A percentile compares a stretch with the other conserved stretches of the same genome.
phyloP scores from a whole-genome alignment of 768 basidiomycete genomes.

The Pleurotus giganteus region DNA sequence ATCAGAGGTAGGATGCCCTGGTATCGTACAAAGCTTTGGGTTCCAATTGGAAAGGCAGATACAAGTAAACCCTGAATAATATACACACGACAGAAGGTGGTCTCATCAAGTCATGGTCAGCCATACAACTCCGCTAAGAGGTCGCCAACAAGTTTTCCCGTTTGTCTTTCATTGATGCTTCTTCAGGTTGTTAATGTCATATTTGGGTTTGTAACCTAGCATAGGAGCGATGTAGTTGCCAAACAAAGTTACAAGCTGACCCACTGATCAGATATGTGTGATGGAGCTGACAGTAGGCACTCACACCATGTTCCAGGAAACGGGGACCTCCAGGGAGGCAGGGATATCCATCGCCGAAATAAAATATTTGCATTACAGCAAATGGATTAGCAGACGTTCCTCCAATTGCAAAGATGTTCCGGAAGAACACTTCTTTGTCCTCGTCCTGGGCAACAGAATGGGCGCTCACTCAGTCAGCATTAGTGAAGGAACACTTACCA shows the following conservation, averaged over 20 bases:
- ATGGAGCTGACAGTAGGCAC: not conserved
- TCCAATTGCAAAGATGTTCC: constrained; percentile 1
- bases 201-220: not conserved
- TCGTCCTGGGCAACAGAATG: not conserved
- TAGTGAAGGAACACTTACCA: not conserved
- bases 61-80: too few species aligned
- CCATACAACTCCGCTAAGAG: too few species aligned
- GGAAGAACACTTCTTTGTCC: constrained; percentile 5
- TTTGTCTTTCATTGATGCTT: constrained; percentile 4
- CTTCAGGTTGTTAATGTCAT: not conserved
- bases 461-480: not conserved
- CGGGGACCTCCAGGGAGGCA: constrained; percentile 2
- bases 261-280: not conserved
- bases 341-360: constrained; percentile 1
- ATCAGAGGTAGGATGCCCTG: too few species aligned
- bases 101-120: too few species aligned
- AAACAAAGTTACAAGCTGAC: not conserved
- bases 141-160: too few species aligned
- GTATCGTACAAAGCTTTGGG: too few species aligned
- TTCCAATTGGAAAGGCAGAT: too few species aligned
- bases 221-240: constrained; percentile 6
- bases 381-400: constrained; percentile 1
- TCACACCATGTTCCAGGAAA: constrained; percentile 1
- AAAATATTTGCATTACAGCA: constrained; percentile 9
- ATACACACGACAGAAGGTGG: too few species aligned